A percentile compares a stretch with the other conserved stretches of the same genome.
phyloP scores from a whole-genome alignment of 495 filamentous ascomycete genomes.

The Daldinia caldariorum region DNA sequence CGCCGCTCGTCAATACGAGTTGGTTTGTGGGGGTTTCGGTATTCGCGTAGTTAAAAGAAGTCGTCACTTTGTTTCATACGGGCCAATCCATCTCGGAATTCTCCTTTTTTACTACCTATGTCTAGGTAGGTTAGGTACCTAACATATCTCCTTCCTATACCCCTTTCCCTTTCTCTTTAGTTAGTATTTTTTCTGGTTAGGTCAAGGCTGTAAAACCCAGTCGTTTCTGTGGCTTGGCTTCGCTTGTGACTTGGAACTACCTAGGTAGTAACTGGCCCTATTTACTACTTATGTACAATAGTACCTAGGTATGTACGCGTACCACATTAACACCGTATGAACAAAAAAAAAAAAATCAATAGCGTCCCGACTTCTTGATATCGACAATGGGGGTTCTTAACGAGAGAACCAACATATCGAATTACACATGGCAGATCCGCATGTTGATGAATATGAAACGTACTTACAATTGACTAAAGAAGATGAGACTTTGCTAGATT shows the following conservation, averaged over 20 bases:
- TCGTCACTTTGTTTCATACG: slow-evolving; percentile 24
- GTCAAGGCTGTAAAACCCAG: slow-evolving; percentile 27
- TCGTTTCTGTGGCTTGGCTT: slow-evolving; percentile 36
- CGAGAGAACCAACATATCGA: slow-evolving; percentile 9
- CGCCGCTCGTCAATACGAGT: slow-evolving; percentile 31
- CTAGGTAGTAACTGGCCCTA: background rate
- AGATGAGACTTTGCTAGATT: slow-evolving; percentile 1
- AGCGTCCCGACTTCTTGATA: slow-evolving; percentile 1
- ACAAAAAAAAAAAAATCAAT: background rate
- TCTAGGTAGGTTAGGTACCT: no score
- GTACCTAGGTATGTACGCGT: slow-evolving; percentile 8
- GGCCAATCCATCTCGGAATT: slow-evolving; percentile 12
- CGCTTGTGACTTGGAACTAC: slow-evolving; percentile 30
- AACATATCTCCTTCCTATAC: slow-evolving; percentile 5
- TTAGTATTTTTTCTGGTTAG: no score
- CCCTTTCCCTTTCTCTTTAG: slow-evolving; percentile 15
- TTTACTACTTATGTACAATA: slow-evolving; percentile 2
- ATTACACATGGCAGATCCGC: slow-evolving; percentile 7
- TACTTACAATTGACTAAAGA: slow-evolving; percentile 6
- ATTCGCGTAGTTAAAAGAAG: slow-evolving; percentile 17
- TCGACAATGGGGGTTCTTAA: slow-evolving; percentile 13
- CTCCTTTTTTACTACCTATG: slow-evolving; percentile 11
- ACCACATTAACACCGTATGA: slow-evolving; percentile 27
- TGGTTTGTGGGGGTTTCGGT: slow-evolving; percentile 31
- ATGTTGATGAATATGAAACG: slow-evolving; percentile 35